These are phyloP conservation scores for Kwoniella botswanensis DNA, from an alignment of 768 basidiomycete species.

Conservation along the genomic window DNA sequence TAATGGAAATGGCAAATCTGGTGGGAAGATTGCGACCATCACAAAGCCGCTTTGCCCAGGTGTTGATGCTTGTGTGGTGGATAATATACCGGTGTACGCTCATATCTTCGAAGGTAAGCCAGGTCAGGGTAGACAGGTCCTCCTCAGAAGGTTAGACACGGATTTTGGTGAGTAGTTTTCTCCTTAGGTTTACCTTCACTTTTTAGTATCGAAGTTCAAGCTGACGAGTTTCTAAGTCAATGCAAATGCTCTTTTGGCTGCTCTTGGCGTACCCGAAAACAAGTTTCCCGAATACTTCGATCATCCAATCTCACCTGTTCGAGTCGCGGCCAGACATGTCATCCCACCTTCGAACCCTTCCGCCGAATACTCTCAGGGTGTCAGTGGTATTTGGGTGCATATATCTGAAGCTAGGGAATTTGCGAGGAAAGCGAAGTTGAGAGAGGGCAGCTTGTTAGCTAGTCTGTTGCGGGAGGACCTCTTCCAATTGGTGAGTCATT, in stretches of 20 bases:
- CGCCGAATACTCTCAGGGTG: conserved; percentile 30
- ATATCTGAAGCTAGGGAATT: conserved; percentile 33
- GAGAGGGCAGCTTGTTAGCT: conserved; percentile 15
- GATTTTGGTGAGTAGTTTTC: conserved; percentile 45
- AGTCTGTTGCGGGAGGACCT: conserved; percentile 40
- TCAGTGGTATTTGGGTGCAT: conserved; percentile 40
- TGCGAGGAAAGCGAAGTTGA: conserved; percentile 26
- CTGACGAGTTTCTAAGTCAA: conserved; percentile 35
- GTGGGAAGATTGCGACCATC: conserved; percentile 21
- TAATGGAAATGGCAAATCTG: conserved; percentile 7
- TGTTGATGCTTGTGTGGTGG: conserved; percentile 45
- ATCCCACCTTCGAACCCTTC: conserved; percentile 15
- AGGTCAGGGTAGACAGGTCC: conserved; percentile 14
- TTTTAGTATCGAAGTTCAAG: not conserved
- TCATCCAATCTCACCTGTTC: conserved; percentile 19
- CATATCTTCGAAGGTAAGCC: conserved; percentile 25
- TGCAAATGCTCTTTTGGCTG: conserved; percentile 40
- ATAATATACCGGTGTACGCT: conserved; percentile 48
- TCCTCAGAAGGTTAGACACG: conserved; percentile 45
- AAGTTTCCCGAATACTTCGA: conserved; percentile 36
- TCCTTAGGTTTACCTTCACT: not conserved
- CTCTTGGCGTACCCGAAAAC: conserved; percentile 34
- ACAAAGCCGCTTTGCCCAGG: conserved; percentile 39
- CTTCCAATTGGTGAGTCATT: conserved; percentile 32
- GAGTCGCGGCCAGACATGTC: conserved; percentile 27